phyloP scores from a whole-genome alignment of 192 early-diverging fungal genomes.

The Rhizophagus clarus region DNA sequence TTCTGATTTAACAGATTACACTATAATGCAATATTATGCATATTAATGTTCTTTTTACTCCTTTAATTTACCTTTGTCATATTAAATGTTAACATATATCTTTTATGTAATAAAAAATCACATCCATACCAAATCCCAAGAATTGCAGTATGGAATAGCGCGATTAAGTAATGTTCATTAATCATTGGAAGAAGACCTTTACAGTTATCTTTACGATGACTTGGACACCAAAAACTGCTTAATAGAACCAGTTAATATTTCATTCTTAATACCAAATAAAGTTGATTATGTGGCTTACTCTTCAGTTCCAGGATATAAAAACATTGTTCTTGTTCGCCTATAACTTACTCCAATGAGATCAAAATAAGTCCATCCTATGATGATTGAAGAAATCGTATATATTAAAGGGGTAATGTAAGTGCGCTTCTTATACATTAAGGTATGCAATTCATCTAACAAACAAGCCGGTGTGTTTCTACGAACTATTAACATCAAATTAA shows the following conservation, averaged over 20 bases:
- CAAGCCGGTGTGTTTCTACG: neutral
- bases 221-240: slow-evolving; percentile 24
- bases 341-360: neutral
- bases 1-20: neutral
- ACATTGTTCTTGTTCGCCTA: neutral
- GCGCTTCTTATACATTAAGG: neutral
- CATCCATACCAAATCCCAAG: slow-evolving; percentile 6
- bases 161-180: slow-evolving; percentile 18
- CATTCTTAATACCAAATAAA: neutral
- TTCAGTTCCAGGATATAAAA: slow-evolving; percentile 12
- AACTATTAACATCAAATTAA: neutral
- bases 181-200: neutral
- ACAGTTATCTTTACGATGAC: slow-evolving; percentile 21
- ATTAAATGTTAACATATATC: neutral
- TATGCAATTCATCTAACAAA: neutral
- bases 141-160: neutral
- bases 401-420: neutral
- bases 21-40: neutral
- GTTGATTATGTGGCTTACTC: neutral
- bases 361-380: slow-evolving; percentile 9
- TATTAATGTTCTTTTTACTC: neutral
- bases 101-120: neutral
- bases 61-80: neutral
- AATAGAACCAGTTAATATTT: neutral
- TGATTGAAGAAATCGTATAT: slow-evolving; percentile 7